A percentile compares a stretch with the other conserved stretches of the same genome.
phyloP scores from a whole-genome alignment of 176 grass and related monocot genomes.

The Puya raimondii region DNA sequence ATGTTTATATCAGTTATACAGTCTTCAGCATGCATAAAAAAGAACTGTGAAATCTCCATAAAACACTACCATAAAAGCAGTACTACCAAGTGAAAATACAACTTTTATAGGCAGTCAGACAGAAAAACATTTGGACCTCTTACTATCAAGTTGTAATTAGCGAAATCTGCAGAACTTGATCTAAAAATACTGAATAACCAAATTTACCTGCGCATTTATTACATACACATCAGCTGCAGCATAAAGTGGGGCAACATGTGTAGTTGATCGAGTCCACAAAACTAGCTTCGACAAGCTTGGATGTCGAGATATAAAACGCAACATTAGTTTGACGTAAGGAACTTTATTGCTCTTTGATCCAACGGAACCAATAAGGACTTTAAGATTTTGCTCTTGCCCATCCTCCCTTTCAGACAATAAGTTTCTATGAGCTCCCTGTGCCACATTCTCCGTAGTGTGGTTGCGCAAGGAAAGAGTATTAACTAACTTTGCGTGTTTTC shows the following conservation, averaged over 20 bases:
- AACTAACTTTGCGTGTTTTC: constrained; percentile 5
- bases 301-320: constrained; percentile 41
- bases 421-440: constrained; percentile 3
- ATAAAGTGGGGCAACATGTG: constrained; percentile 33
- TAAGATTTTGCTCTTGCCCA: constrained; percentile 24
- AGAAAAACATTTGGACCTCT: no score
- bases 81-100: no score
- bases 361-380: constrained; percentile 40
- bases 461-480: not conserved
- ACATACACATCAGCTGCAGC: constrained; percentile 46
- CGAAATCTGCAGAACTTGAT: not conserved
- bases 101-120: no score
- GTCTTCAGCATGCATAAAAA: no score
- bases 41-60: no score
- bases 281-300: constrained; percentile 32
- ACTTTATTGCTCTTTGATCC: constrained; percentile 54
- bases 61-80: no score
- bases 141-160: no score
- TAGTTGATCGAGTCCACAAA: constrained; percentile 42
- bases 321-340: constrained; percentile 35
- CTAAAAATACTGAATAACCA: not conserved
- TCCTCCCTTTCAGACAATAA: constrained; percentile 26
- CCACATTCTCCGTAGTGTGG: no score
- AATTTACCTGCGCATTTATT: constrained; percentile 46
- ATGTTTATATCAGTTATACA: no score